Base-by-base conservation (phyloP, 768 basidiomycete genomes). In the Obba rivulosa region DNA sequence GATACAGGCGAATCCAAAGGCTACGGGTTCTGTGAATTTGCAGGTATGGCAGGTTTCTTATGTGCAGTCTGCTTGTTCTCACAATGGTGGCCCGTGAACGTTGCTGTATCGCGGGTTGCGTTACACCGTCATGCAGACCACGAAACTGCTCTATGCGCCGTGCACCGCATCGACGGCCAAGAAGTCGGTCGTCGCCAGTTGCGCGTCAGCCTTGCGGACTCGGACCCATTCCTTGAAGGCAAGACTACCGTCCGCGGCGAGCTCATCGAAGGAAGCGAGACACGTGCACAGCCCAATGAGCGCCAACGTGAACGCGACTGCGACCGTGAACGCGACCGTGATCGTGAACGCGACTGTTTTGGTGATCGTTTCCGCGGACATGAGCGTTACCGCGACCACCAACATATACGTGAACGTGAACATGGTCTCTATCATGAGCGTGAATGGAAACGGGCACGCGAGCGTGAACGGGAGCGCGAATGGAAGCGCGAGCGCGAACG, bases 1-100 rank as follows among this genome's bases (percentile, higher is more conserved):
- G 90, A 91, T 49, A 92, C 92, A n/a, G 92, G 91, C 46, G 94
- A 94, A 64, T 89, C 92, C 43, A 86, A 85, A 68, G 92, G 92
- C 23, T 95, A 93, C 66, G 92, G 92, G 18, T 92, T 92, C 62
- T 92, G 90, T 73, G 90, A 92, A 79, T 93, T 90, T 60, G 80
- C 85, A 57, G 91, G 89, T 91, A 79, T 72, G 75, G 55, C 38
- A 8, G 4, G 73, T 62, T 69, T 53, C 55, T 45, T 53, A 46
- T 55, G n/a, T n/a, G n/a, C n/a, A n/a, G n/a, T n/a, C n/a, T n/a
- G 17, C 4, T 45, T 41, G 14, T 10, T 13, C 13, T 31, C n/a
- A 20, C 31, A 13, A 14, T 35, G 14, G 17, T 37, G 24, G 8
- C 38, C 2, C 25, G 37, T 16, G 13, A 22, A 34, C 35, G 7